Evolutionary conservation across 805 yeast species (phyloP), one percentile per base, ranked within the genome.

Genomic region (Hanseniaspora guilliermondii): DNA sequence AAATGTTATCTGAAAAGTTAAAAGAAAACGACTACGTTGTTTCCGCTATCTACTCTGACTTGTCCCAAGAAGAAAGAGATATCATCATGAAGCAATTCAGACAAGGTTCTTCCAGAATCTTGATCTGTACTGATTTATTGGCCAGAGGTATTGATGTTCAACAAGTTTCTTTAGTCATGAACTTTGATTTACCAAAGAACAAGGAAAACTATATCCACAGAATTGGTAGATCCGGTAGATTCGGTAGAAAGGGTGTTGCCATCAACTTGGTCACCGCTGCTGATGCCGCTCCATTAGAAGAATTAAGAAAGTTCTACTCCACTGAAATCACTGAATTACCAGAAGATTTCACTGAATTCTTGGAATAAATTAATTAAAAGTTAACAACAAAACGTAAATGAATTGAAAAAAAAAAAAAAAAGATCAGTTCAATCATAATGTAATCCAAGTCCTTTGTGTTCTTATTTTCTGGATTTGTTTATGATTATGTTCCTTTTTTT

Each of bases 81-180:
- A 74, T 79, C 63, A 86, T 93, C 63, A 93, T 93, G 98, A 80
- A 81, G 68, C 97, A 89, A 70, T 93, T 93, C 80, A 78, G 98
- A 70, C 76, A 84, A 57, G 98, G 98, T 57, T 80, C 85, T 61
- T 86, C 96, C 53, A 80, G 98, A 68, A 91, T 93, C 49, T 75
- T 93, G 68, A 93, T 93, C 67, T 84, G 97, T 61, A 93, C 98
- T 41, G 98, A 93, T 72, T 85, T 93, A 64, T 85, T 91, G 83
- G 98, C 98, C 49, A 79, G 98, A 72, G 98, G 98, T 67, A 93
- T 91, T 61, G 98, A 91, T 72, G 97, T 91, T 58, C 98, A 91
- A 75, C 97, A 91, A 68, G 96, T 91, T 48, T 89, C 97, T 12
- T 73, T 91, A 61, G 98, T 91, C 57, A 87, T 91, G 65, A 91